Evolutionary conservation across 768 basidiomycete species (phyloP).

Genomic region (Lentinula detonsa): DNA sequence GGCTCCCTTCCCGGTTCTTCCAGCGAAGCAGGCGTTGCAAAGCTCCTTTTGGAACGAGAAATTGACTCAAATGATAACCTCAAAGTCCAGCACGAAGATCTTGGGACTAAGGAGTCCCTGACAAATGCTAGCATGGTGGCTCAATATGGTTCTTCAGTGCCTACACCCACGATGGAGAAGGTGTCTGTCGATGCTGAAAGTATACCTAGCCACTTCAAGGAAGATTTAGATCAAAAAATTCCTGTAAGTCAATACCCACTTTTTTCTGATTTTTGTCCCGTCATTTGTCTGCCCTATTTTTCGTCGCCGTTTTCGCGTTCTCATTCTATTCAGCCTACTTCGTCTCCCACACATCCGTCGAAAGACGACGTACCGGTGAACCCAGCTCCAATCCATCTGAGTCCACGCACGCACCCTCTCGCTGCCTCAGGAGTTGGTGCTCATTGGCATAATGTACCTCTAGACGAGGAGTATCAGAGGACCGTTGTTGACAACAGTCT

Average conservation of each 20-base stretch:
- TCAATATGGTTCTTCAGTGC: background rate
- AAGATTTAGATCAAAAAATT: background rate
- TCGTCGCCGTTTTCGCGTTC: background rate
- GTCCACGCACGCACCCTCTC: conserved; percentile 2
- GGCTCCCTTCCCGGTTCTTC: conserved; percentile 43
- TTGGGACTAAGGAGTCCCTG: background rate
- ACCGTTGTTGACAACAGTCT: background rate
- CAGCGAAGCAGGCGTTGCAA: conserved; percentile 40
- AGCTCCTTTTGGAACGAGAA: conserved; percentile 37
- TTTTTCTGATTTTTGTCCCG: background rate
- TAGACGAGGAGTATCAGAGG: conserved; percentile 1
- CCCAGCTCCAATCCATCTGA: background rate
- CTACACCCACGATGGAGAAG: background rate
- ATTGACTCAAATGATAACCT: background rate
- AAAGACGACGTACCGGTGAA: background rate
- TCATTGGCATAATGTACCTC: background rate
- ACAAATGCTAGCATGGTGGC: background rate
- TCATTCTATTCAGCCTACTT: background rate
- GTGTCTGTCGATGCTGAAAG: too few relatives aligned
- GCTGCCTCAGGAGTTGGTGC: background rate
- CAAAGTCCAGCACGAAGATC: background rate
- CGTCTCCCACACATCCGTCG: background rate
- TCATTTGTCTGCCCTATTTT: background rate
- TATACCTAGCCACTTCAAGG: background rate
- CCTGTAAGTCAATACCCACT: background rate